phyloP scores from a whole-genome alignment of 2,329 filamentous ascomycete genomes.

The Aspergillus phoenicis region DNA sequence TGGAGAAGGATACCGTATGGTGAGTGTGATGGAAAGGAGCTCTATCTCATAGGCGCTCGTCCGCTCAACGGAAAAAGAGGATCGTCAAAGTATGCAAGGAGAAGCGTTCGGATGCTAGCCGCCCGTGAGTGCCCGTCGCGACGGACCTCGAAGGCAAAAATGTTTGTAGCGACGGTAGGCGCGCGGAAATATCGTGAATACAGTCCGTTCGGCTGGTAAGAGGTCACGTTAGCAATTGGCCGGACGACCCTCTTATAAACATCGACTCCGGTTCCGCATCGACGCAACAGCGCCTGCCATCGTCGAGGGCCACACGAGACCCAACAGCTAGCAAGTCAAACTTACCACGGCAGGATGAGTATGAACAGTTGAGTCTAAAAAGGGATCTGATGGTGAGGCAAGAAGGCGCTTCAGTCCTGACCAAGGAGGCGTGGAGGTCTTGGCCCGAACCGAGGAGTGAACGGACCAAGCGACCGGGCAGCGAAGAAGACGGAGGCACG shows the following conservation, averaged over 20 bases:
- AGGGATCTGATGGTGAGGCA: slow-evolving; percentile 20
- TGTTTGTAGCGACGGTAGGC: slow-evolving; percentile 12
- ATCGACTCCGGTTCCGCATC: slow-evolving; percentile 8
- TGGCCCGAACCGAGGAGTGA: slow-evolving; percentile 34
- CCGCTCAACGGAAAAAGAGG: background rate
- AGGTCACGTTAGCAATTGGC: slow-evolving; percentile 38
- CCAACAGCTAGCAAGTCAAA: background rate
- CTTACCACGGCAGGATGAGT: slow-evolving; percentile 23
- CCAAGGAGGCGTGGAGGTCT: slow-evolving; percentile 35
- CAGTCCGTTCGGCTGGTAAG: slow-evolving; percentile 23
- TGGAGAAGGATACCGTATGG: slow-evolving; percentile 42
- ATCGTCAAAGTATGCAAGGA: background rate
- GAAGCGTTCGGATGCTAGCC: slow-evolving; percentile 1
- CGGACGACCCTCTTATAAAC: slow-evolving; percentile 25
- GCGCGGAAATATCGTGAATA: slow-evolving; percentile 13
- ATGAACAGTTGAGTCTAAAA: slow-evolving; percentile 16
- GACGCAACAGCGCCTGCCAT: slow-evolving; percentile 10
- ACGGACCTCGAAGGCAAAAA: slow-evolving; percentile 6
- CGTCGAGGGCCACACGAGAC: background rate
- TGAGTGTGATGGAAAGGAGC: slow-evolving; percentile 7
- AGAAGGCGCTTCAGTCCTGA: slow-evolving; percentile 23
- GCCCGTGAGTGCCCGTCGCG: slow-evolving; percentile 11
- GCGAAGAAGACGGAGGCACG: slow-evolving; percentile 23
- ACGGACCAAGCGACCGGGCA: slow-evolving; percentile 29
- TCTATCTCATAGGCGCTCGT: slow-evolving; percentile 21